phyloP scores from a whole-genome alignment of 352 stramenopile species.

The Pythium insidiosum region DNA sequence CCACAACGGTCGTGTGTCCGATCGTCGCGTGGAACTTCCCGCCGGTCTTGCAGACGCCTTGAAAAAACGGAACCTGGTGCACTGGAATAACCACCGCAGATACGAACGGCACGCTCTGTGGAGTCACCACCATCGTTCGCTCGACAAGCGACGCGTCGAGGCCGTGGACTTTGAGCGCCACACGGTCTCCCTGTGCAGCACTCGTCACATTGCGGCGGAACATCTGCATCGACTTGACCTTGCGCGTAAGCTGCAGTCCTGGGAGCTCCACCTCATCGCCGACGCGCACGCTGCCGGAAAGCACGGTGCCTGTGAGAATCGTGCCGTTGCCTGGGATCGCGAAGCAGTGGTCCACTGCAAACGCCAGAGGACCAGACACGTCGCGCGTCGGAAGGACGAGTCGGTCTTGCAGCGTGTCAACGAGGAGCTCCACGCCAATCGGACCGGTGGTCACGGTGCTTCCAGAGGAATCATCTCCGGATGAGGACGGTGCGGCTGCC shows the following conservation, averaged over 20 bases:
- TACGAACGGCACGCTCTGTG: constrained; percentile 37
- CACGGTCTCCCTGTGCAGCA: constrained; percentile 91
- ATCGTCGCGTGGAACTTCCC: constrained; percentile 69
- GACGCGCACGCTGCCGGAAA: constrained; percentile 80
- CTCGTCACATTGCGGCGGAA: constrained; percentile 88
- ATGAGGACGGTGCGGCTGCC: constrained; percentile 27
- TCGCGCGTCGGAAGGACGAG: constrained; percentile 38
- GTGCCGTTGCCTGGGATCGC: constrained; percentile 95
- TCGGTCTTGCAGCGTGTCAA: constrained; percentile 21
- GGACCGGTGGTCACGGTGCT: background rate
- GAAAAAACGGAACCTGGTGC: constrained; percentile 53
- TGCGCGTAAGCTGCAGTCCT: constrained; percentile 71
- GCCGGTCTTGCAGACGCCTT: constrained; percentile 40
- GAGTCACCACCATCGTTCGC: constrained; percentile 45
- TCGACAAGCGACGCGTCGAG: constrained; percentile 57
- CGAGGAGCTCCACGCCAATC: constrained; percentile 72
- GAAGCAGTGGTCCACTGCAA: constrained; percentile 98
- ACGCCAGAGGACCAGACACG: constrained; percentile 72
- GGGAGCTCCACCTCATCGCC: constrained; percentile 94
- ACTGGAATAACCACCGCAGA: constrained; percentile 46
- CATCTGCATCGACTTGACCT: constrained; percentile 98
- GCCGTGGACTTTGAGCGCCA: constrained; percentile 90
- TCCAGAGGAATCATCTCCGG: constrained; percentile 8
- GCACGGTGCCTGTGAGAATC: constrained; percentile 93
- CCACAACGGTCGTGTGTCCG: constrained; percentile 69